Conservation (phyloP, 2,329 filamentous ascomycete genomes). For the Colletotrichum cereale region DNA sequence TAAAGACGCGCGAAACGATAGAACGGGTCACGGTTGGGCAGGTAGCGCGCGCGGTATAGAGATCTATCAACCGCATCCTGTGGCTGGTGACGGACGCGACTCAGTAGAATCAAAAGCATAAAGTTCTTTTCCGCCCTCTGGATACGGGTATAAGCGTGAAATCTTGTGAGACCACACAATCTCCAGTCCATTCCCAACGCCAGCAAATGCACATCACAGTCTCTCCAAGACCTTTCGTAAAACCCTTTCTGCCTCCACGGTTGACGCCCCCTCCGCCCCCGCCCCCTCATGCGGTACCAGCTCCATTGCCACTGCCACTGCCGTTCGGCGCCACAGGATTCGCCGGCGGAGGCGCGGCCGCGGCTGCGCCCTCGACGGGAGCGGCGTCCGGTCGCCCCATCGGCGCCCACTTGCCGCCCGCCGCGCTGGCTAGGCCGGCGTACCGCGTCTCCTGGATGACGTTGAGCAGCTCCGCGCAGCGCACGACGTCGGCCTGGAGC, state of each 20-base stretch:
- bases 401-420: conserved; percentile 54
- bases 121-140: conserved; percentile 17
- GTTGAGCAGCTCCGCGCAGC: conserved; percentile 51
- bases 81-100: too few relatives aligned
- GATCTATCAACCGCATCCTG: background rate
- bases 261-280: background rate
- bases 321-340: background rate
- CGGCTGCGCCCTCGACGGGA: background rate
- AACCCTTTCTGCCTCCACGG: too few relatives aligned
- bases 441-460: conserved; percentile 51
- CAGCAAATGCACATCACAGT: conserved; percentile 9
- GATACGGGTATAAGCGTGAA: conserved; percentile 28
- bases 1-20: conserved; percentile 36
- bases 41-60: background rate
- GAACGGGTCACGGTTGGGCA: background rate
- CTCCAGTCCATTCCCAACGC: conserved; percentile 20
- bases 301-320: background rate
- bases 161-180: background rate
- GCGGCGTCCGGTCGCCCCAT: conserved; percentile 37
- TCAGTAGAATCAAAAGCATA: conserved; percentile 1
- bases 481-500: conserved; percentile 52
- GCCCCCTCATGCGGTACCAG: background rate
- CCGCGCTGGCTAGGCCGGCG: conserved; percentile 49
- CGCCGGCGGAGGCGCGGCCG: background rate
- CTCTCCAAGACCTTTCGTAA: background rate